Evolutionary conservation across 108 stramenopile species (phyloP).

Genomic region (Asterionellopsis glacialis): DNA sequence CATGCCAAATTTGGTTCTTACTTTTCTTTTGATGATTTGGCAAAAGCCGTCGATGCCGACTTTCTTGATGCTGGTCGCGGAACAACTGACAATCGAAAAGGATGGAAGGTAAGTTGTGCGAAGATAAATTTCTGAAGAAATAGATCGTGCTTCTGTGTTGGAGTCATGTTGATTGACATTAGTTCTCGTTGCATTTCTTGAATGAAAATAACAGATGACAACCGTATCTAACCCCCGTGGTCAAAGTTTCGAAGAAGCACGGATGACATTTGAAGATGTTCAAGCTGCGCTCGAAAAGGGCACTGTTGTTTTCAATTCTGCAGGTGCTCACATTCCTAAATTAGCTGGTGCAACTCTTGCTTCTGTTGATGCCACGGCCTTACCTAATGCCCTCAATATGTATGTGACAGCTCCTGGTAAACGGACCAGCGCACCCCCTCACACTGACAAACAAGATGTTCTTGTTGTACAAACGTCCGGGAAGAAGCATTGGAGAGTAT

Average conservation of each 20-base stretch:
- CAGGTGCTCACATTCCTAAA: constrained; percentile 75
- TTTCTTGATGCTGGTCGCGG: constrained; percentile 80
- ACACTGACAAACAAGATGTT: constrained; percentile 93
- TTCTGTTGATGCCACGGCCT: constrained; percentile 64
- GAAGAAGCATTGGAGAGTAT: constrained; percentile 79
- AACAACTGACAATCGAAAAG: constrained; percentile 73
- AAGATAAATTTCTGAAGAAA: neutral
- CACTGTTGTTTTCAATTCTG: constrained; percentile 83
- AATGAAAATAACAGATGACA: constrained; percentile 33
- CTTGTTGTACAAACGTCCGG: constrained; percentile 89
- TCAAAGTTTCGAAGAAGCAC: constrained; percentile 74
- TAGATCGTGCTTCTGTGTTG: neutral
- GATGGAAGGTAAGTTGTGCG: constrained; percentile 50
- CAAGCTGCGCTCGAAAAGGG: constrained; percentile 60
- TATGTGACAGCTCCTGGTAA: constrained; percentile 83
- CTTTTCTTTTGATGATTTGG: constrained; percentile 63
- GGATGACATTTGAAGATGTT: constrained; percentile 71
- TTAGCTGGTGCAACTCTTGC: constrained; percentile 79
- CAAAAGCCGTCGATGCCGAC: constrained; percentile 63
- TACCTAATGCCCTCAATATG: constrained; percentile 80
- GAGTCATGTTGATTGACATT: neutral
- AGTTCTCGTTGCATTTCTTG: neutral
- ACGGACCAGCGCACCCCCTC: constrained; percentile 84
- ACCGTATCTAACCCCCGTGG: constrained; percentile 63
- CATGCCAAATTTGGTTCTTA: constrained; percentile 30